Evolutionary conservation across 2,329 filamentous ascomycete genomes (phyloP), one percentile per base, ranked within the genome.

Genomic region (Pyrenophora graminea): DNA sequence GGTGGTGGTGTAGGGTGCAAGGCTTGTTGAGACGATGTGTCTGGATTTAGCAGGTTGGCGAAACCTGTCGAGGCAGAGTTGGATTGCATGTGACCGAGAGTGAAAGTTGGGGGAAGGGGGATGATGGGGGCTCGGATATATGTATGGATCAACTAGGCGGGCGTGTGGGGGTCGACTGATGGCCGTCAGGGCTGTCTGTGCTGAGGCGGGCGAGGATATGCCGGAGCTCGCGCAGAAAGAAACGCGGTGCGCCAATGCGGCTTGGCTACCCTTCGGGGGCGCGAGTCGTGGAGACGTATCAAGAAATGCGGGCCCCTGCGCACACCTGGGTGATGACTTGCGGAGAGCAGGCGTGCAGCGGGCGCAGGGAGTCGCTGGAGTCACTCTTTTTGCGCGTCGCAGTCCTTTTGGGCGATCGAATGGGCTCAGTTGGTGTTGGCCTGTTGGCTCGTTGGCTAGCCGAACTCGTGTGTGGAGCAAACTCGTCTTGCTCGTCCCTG

Each of bases 1-100:
- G 58, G 36, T 15, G 51, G 36, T 17, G 58, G 36, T 15, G 58
- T 34, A 17, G 58, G 44, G 43, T 55, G 53, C 19, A 56, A 54
- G 36, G 62, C 54, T 21, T 52, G 27, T 39, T 51, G 40, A 23
- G 39, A 41, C 27, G 63, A 38, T 9, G 56, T 49, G 49, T 73
- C 69, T 44, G 70, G 70, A 55, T 74, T 73, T 53, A 74, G 68
- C 55, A 74, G 68, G 69, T 71, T 74, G 55, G 47, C 59, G 56
- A 72, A 71, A 71, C 68, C 70, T 61, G 63, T 57, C 45, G 68
- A 63, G 47, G 64, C 59, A 50, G 61, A 66, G 59, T 66, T 61
- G 57, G 62, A 58, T 72, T 72, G 70, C 72, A 74, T 74, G 70
- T 72, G 70, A 72, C 69, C 64, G 66, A 67, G 63, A 65, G 63